Conservation (phyloP, 1,284 basidiomycete genomes). For the Fomitopsis schrenkii region DNA sequence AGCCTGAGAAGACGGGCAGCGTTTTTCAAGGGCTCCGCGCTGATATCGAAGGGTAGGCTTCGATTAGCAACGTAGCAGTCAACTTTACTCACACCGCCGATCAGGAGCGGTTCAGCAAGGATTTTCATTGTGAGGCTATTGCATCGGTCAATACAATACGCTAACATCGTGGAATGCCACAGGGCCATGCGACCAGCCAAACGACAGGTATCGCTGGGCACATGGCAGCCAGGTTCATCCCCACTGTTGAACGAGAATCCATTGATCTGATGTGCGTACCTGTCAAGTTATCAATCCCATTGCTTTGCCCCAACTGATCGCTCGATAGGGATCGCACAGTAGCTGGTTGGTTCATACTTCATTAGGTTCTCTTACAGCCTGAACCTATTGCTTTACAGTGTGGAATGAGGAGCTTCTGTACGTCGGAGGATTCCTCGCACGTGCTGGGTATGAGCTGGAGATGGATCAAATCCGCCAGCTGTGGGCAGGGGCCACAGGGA, state of each 20-base stretch:
- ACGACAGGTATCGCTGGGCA: conserved; percentile 94
- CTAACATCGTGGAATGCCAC: background rate
- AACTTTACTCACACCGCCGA: background rate
- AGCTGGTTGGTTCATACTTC: conserved; percentile 38
- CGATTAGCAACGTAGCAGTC: background rate
- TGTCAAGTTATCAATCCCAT: conserved; percentile 16
- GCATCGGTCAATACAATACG: conserved; percentile 4
- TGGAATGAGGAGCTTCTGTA: conserved; percentile 90
- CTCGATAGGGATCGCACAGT: conserved; percentile 68
- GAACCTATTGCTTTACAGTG: conserved; percentile 34
- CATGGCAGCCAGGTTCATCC: conserved; percentile 90
- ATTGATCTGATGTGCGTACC: conserved; percentile 80
- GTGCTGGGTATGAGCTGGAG: conserved; percentile 87
- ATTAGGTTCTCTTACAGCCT: background rate
- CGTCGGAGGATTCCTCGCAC: conserved; percentile 79
- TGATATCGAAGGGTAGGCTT: conserved; percentile 70
- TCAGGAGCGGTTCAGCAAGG: conserved; percentile 58
- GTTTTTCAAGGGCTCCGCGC: conserved; percentile 87
- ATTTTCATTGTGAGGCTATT: conserved; percentile 67
- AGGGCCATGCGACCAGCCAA: conserved; percentile 84
- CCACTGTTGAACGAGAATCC: conserved; percentile 95
- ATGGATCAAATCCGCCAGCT: conserved; percentile 53
- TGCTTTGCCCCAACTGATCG: conserved; percentile 12
- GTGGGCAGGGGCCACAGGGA: conserved; percentile 48
- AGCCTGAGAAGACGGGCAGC: conserved; percentile 60